Evolutionary conservation across 768 basidiomycete genomes (phyloP), one percentile per base, ranked within the genome.

Genomic region (Fistulinella prunicolor): DNA sequence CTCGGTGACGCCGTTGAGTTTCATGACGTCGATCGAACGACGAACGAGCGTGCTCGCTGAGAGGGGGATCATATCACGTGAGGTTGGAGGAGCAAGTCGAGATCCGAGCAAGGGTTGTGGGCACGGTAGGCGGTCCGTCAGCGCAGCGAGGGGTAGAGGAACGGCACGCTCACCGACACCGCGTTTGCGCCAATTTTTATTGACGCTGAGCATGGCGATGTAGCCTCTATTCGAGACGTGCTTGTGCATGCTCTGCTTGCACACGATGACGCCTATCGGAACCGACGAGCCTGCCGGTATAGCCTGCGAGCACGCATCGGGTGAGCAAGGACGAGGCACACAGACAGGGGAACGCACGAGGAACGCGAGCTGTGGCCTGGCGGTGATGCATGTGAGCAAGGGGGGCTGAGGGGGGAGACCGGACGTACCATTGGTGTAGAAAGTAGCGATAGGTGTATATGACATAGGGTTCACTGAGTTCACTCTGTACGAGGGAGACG

Each of bases 391-490:
- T 30, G 41, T 55, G 38, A 50, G 57, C 38, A 35, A 51, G 10
- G 13, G 9, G 20, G 28, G 23, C 6, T 10, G 14, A 20, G 29
- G 35, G 9, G 7, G 2, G 34, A 10, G 22, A 35, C 41, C n/a
- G n/a, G n/a, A 72, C 91, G 59, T 47, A 96, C 96, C 96, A 99
- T 58, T 94, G 89, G 64, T 93, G 83, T 7, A 99, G 79, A 66
- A 99, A 99, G 67, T 99, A 97, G 2, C 94, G 86, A 59, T 94
- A 97, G 0, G 94, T 97, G 70, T 95, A 97, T 36, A 92, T 83
- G 44, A 95, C 91, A 70, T 93, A 98, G 36, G 95, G 95, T 69
- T 97, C 94, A 56, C 87, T 91, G 61, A 97, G 82, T 71, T 96
- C 94, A 60, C 78, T 85, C 72, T 94, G 87, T 4, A 95, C 87